Conservation (phyloP, 495 filamentous ascomycete genomes). For the Lasiosphaeria hispida region DNA sequence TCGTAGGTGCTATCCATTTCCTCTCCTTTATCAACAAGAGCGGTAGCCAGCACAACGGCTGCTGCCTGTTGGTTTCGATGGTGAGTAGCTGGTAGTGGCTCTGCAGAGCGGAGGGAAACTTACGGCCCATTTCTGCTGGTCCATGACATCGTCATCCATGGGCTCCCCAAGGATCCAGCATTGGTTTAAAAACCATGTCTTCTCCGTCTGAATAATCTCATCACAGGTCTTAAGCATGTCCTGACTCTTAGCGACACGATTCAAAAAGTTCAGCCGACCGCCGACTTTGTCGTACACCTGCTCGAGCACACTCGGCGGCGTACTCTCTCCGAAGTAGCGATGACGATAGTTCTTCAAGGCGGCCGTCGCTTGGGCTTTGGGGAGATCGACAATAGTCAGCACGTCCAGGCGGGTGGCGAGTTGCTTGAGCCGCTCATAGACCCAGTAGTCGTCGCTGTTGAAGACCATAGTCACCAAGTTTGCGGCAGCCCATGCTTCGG, state of each 20-base stretch:
- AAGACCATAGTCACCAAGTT: slow-evolving; percentile 87
- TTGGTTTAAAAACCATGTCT: slow-evolving; percentile 91
- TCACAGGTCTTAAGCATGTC: slow-evolving; percentile 78
- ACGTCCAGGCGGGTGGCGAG: slow-evolving; percentile 91
- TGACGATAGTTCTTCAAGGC: slow-evolving; percentile 74
- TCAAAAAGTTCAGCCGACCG: slow-evolving; percentile 81
- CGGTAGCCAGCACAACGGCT: slow-evolving; percentile 89
- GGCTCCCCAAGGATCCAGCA: slow-evolving; percentile 88
- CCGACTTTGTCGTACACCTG: slow-evolving; percentile 82
- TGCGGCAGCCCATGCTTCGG: slow-evolving; percentile 90
- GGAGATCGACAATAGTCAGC: slow-evolving; percentile 75
- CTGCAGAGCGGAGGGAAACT: slow-evolving; percentile 28
- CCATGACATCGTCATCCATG: slow-evolving; percentile 99
- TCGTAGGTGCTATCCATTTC: slow-evolving; percentile 64
- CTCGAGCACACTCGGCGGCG: slow-evolving; percentile 55
- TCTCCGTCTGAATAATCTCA: slow-evolving; percentile 75
- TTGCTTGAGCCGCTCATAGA: slow-evolving; percentile 89
- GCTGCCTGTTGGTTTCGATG: slow-evolving; percentile 56
- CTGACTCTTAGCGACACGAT: slow-evolving; percentile 74
- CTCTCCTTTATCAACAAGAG: slow-evolving; percentile 78
- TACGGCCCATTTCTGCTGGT: slow-evolving; percentile 92
- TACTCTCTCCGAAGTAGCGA: slow-evolving; percentile 63
- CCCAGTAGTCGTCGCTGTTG: slow-evolving; percentile 96
- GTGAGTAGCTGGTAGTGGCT: slow-evolving; percentile 2
- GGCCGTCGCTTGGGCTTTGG: slow-evolving; percentile 68